A percentile compares a stretch with the other conserved stretches of the same genome.
These are phyloP conservation scores for Monosporascus ibericus DNA, from an alignment of 2,329 filamentous ascomycete species.

Conservation along the genomic window DNA sequence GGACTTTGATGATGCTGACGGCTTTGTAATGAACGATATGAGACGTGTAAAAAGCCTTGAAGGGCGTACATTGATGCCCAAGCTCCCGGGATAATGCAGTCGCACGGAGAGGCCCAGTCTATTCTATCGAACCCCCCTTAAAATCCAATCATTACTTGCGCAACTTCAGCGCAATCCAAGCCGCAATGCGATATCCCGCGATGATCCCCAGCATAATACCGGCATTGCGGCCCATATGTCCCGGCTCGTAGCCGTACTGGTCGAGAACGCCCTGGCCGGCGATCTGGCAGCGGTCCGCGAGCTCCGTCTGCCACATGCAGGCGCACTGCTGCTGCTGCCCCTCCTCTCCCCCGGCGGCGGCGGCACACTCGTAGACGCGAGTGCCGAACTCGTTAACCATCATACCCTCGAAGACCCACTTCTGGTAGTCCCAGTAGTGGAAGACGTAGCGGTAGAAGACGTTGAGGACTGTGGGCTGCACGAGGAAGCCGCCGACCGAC, in stretches of 20 bases:
- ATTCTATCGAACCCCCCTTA: too few relatives aligned
- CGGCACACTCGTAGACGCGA: conserved; percentile 56
- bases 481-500: conserved; percentile 78
- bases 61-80: too few relatives aligned
- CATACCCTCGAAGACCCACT: conserved; percentile 85
- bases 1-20: too few relatives aligned
- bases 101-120: too few relatives aligned
- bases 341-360: conserved; percentile 18
- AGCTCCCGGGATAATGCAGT: too few relatives aligned
- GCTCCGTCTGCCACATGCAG: conserved; percentile 64
- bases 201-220: conserved; percentile 76
- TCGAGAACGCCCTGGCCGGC: conserved; percentile 63
- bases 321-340: conserved; percentile 36
- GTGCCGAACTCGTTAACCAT: conserved; percentile 81
- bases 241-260: conserved; percentile 62
- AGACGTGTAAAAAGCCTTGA: too few relatives aligned
- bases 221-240: conserved; percentile 60
- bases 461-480: conserved; percentile 66
- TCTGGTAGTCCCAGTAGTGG: conserved; percentile 83
- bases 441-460: conserved; percentile 83
- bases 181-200: conserved; percentile 63
- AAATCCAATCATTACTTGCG: conserved; percentile 8
- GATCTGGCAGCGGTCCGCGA: conserved; percentile 62
- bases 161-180: conserved; percentile 53
- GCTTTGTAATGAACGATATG: too few relatives aligned